Evolutionary conservation across 257 asterid genomes (phyloP).

Genomic region (Petunia secreta): DNA sequence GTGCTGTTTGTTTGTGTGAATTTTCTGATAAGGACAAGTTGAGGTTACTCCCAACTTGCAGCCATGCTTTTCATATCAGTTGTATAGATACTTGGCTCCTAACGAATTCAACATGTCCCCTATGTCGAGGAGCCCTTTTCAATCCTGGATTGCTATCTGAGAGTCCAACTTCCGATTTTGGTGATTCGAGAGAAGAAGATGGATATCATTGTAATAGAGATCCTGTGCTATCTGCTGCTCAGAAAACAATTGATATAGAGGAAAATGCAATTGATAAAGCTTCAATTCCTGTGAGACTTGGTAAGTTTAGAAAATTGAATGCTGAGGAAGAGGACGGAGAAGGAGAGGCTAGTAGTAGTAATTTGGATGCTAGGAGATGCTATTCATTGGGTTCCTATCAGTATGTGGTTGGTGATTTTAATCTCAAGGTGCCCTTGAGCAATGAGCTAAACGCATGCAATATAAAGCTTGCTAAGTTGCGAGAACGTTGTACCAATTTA

Average conservation of each 20-base stretch:
- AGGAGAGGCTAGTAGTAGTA: slow-evolving; percentile 91
- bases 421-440: slow-evolving; percentile 71
- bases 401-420: slow-evolving; percentile 81
- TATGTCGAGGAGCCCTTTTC: slow-evolving; percentile 49
- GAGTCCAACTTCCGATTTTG: slow-evolving; percentile 39
- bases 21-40: slow-evolving; percentile 43
- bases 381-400: slow-evolving; percentile 93
- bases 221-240: slow-evolving; percentile 25
- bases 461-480: slow-evolving; percentile 32
- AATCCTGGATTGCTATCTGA: slow-evolving; percentile 33
- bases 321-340: slow-evolving; percentile 40
- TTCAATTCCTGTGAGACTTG: slow-evolving; percentile 53
- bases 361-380: slow-evolving; percentile 85
- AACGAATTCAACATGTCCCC: slow-evolving; percentile 56
- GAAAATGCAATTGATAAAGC: slow-evolving; percentile 35
- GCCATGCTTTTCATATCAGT: slow-evolving; percentile 57
- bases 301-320: slow-evolving; percentile 57
- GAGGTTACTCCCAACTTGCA: slow-evolving; percentile 52
- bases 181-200: slow-evolving; percentile 41
- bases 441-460: slow-evolving; percentile 36
- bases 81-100: slow-evolving; percentile 63
- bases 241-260: slow-evolving; percentile 40
- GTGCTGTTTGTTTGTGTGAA: slow-evolving; percentile 60
- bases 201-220: slow-evolving; percentile 29
- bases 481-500: slow-evolving; percentile 38